Conservation (phyloP, 2,329 filamentous ascomycete species). For the Cercospora sp. region DNA sequence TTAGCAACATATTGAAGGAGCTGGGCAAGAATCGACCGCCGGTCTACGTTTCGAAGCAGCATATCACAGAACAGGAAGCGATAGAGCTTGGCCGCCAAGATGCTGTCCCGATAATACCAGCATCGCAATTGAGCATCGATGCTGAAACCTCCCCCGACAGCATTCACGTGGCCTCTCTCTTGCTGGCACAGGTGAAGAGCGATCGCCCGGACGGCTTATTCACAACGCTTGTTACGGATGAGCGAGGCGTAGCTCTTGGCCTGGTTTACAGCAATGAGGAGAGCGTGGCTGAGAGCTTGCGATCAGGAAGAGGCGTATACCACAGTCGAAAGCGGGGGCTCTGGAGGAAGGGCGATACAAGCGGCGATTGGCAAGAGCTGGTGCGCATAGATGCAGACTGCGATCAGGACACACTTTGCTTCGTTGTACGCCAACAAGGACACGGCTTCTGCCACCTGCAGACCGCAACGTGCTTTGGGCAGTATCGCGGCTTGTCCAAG, state of each 20-base stretch:
- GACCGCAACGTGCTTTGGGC: slow-evolving; percentile 88
- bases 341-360: slow-evolving; percentile 95
- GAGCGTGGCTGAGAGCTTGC: slow-evolving; percentile 82
- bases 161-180: slow-evolving; percentile 68
- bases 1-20: slow-evolving; percentile 52
- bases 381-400: slow-evolving; percentile 84
- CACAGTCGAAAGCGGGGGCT: slow-evolving; percentile 92
- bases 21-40: slow-evolving; percentile 52
- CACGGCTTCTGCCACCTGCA: slow-evolving; percentile 89
- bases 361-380: slow-evolving; percentile 89
- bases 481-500: slow-evolving; percentile 75
- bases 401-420: slow-evolving; percentile 88
- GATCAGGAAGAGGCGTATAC: slow-evolving; percentile 82
- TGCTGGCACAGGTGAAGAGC: slow-evolving; percentile 73
- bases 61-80: slow-evolving; percentile 43
- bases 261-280: slow-evolving; percentile 93
- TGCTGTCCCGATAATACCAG: slow-evolving; percentile 71
- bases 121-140: slow-evolving; percentile 67
- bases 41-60: slow-evolving; percentile 53
- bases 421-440: slow-evolving; percentile 85
- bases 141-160: slow-evolving; percentile 57
- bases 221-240: slow-evolving; percentile 87
- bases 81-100: slow-evolving; percentile 46
- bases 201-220: slow-evolving; percentile 82
- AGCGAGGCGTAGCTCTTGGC: slow-evolving; percentile 78